These are phyloP conservation scores for Rickenella mellea DNA, from an alignment of 768 basidiomycete species.

Conservation along the genomic window DNA sequence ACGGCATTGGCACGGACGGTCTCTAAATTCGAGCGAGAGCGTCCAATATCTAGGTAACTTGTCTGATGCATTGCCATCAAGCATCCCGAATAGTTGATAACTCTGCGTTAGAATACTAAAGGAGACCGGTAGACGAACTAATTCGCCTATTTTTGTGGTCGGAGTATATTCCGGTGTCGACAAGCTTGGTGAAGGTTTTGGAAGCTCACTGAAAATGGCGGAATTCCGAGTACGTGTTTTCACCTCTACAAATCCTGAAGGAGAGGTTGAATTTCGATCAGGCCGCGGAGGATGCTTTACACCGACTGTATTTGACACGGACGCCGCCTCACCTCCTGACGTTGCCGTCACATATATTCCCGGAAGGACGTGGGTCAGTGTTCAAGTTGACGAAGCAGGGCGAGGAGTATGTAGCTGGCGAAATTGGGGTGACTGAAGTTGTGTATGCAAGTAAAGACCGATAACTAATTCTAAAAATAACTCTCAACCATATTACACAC, in stretches of 20 bases:
- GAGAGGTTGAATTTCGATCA: conserved; percentile 15
- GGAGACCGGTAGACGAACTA: conserved; percentile 87
- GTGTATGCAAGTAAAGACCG: conserved; percentile 42
- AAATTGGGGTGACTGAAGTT: conserved; percentile 54
- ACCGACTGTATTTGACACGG: conserved; percentile 73
- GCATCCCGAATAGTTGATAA: conserved; percentile 2
- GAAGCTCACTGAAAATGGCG: conserved; percentile 88
- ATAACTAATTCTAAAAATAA: too few relatives aligned
- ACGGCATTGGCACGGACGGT: conserved; percentile 67
- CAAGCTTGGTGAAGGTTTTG: conserved; percentile 92
- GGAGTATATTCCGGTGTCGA: conserved; percentile 79
- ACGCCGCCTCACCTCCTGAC: conserved; percentile 59
- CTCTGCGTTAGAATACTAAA: conserved; percentile 56
- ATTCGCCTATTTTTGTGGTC: conserved; percentile 91
- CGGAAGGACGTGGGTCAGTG: conserved; percentile 41
- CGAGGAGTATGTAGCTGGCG: conserved; percentile 41
- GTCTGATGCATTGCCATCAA: neutral
- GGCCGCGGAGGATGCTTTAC: conserved; percentile 83
- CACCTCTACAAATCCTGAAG: conserved; percentile 2
- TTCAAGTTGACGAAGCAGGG: conserved; percentile 35
- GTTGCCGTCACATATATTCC: conserved; percentile 70
- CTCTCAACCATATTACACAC: too few relatives aligned
- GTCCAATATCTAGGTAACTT: conserved; percentile 59
- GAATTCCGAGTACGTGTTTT: conserved; percentile 66
- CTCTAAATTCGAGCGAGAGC: conserved; percentile 53